phyloP scores from a whole-genome alignment of 257 asterid genomes.

The Nemophila menziesii region DNA sequence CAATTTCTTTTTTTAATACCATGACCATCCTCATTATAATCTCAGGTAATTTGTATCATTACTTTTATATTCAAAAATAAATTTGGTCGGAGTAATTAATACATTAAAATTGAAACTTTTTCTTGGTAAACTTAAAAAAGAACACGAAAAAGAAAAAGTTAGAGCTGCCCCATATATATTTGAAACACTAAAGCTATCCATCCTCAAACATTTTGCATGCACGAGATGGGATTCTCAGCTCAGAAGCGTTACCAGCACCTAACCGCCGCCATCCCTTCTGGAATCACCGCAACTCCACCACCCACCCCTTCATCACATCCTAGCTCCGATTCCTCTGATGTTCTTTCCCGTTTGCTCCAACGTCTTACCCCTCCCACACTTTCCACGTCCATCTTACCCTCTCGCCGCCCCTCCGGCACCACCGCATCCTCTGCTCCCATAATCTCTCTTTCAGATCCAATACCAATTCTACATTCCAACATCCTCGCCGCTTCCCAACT shows the following conservation, averaged over 20 bases:
- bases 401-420: constrained; percentile 8
- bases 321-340: constrained; percentile 24
- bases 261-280: constrained; percentile 16
- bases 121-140: no score
- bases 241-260: constrained; percentile 30
- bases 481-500: constrained; percentile 5
- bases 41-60: no score
- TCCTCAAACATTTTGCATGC: not conserved
- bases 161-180: not conserved
- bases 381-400: constrained; percentile 38
- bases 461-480: not conserved
- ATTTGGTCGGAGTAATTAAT: no score
- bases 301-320: constrained; percentile 57
- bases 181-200: not conserved
- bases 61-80: no score
- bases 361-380: constrained; percentile 50
- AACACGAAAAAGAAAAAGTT: no score
- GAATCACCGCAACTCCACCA: constrained; percentile 53
- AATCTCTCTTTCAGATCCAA: not conserved
- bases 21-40: no score
- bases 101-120: no score
- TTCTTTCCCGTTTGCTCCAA: constrained; percentile 45
- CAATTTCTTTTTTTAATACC: no score
- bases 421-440: not conserved
- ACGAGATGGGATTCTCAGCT: constrained; percentile 37